Evolutionary conservation across 805 yeast species (phyloP), one percentile per base, ranked within the genome.

Genomic region (Saccharomyces mikatae): DNA sequence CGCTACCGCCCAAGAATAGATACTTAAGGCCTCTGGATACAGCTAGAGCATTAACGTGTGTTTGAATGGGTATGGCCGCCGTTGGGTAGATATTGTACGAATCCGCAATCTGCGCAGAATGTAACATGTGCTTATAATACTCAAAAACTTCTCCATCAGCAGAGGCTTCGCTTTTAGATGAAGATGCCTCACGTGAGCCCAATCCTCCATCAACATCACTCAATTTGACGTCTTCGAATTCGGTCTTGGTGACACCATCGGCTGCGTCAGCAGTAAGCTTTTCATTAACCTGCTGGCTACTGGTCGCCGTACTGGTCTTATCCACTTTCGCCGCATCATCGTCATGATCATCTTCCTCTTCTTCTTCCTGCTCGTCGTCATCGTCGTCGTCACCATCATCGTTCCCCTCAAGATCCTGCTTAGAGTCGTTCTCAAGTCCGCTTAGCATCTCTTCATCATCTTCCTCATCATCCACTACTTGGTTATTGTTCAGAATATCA

Each of bases 1-100:
- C 99, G 60, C 87, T 92, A 9, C 98, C 98, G 22, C 99, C 99
- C 0, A 96, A 85, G 62, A 91, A 86, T 44, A 94, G 75, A 86
- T 90, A 91, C 64, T 84, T 84, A 46, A 90, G 84, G 5, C 95
- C 96, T 62, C 80, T 81, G 1, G 96, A 80, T 48, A 89, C 74
- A 1, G 91, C 85, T 36, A 92, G 61, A 2, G 94, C 79, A 69
- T 89, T 89, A 31, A 94, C 85, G 28, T 87, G 84, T 0, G 88
- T 73, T 1, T 89, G 78, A 62, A 88, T 89, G 0, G 96, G 92
- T 10, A 91, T 84, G 1, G 97, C 97, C 22, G 87, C 95, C 10
- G 86, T 80, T 0, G 99, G 98, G 41, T 80, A 76, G 2, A 92
- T 82, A 54, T 87, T 95, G 60, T 83, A 82, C 1, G 80, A 71